phyloP scores from a whole-genome alignment of 176 grass and related monocot genomes.

The Hsuehochloa calcarea region DNA sequence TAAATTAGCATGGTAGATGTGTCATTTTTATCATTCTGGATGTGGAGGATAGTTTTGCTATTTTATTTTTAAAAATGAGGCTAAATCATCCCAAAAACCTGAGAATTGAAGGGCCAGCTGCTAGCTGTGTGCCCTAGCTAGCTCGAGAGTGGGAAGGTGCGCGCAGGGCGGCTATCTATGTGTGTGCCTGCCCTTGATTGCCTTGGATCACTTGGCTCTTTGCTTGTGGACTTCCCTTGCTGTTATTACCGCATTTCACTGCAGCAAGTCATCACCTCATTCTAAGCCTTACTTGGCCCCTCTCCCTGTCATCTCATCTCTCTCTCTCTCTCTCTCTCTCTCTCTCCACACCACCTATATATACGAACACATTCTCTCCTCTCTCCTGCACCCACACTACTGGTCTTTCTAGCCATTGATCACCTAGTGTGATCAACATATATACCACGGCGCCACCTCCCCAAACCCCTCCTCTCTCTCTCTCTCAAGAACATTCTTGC shows the following conservation, averaged over 20 bases:
- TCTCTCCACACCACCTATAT: conserved; percentile 10
- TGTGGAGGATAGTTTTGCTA: no score
- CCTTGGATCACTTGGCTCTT: conserved; percentile 5
- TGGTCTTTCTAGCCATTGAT: conserved; percentile 5
- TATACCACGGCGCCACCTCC: conserved; percentile 20
- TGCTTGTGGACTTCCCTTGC: conserved; percentile 32
- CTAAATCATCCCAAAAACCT: no score
- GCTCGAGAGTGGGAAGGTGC: background rate
- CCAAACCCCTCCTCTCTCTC: background rate
- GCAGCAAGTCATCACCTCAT: conserved; percentile 41
- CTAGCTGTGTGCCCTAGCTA: background rate
- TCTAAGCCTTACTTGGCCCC: no score
- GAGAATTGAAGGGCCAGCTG: background rate
- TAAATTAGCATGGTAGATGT: no score
- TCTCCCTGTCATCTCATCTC: no score
- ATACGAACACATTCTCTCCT: background rate
- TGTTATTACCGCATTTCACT: conserved; percentile 42
- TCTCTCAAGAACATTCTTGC: background rate
- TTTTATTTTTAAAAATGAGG: no score
- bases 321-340: background rate
- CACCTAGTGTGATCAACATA: background rate
- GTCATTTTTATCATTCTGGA: no score
- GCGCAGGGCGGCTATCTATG: background rate
- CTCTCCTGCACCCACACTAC: background rate
- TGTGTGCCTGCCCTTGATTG: background rate